Percentiles rank a stretch among this genome's conserved stretches.
phyloP scores from a whole-genome alignment of 345 rosid species.

The Carallia pectinifolia region DNA sequence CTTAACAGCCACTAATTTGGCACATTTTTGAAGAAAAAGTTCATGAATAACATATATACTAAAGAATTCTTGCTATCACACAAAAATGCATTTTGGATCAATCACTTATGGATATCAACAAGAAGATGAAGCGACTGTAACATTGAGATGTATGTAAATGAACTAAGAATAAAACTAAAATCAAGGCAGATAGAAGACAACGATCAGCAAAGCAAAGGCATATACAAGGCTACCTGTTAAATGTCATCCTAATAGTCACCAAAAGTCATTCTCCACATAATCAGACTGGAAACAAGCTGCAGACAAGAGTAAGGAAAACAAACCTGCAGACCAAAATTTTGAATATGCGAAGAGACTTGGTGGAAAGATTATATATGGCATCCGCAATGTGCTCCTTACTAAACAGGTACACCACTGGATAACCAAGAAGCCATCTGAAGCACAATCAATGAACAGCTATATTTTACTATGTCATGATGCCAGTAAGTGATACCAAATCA shows the following conservation, averaged over 20 bases:
- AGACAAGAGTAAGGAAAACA: slow-evolving; percentile 14
- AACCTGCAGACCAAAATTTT: slow-evolving; percentile 63
- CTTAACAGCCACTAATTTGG: background rate
- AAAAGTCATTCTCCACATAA: background rate
- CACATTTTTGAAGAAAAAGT: background rate
- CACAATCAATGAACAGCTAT: slow-evolving; percentile 20
- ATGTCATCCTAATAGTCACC: slow-evolving; percentile 3
- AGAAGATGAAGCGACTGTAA: too few relatives aligned
- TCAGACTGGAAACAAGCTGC: background rate
- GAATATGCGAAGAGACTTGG: slow-evolving; percentile 76
- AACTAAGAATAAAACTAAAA: background rate
- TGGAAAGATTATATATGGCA: slow-evolving; percentile 80
- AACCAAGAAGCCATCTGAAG: slow-evolving; percentile 89
- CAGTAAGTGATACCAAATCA: too few relatives aligned
- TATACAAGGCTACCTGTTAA: background rate
- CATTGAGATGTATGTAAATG: too few relatives aligned
- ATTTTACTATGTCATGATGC: slow-evolving; percentile 3
- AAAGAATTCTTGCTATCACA: background rate
- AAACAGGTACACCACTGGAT: slow-evolving; percentile 88
- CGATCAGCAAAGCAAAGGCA: background rate
- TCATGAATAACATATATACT: background rate
- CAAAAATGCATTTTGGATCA: too few relatives aligned
- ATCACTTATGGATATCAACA: too few relatives aligned
- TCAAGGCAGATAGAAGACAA: too few relatives aligned
- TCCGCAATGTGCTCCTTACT: slow-evolving; percentile 72